Evolutionary conservation across 176 grass and related monocot species (phyloP).

Genomic region (Paspalum notatum): DNA sequence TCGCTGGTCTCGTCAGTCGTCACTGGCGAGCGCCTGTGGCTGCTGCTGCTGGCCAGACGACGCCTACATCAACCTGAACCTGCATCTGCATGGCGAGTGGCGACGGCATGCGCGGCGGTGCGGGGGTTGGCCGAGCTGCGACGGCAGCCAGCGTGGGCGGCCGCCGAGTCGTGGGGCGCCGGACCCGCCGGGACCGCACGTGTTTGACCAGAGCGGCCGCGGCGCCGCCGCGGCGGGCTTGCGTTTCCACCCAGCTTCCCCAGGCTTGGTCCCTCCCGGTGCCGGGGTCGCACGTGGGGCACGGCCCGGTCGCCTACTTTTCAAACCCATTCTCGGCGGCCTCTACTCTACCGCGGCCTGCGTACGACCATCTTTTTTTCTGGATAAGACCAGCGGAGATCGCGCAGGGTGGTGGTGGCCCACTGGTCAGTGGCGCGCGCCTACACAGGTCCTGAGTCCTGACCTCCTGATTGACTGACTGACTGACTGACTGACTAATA

Average conservation of each 20-base stretch:
- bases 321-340: neutral
- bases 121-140: neutral
- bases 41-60: too few species aligned
- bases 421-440: too few species aligned
- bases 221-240: slow-evolving; percentile 22
- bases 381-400: neutral
- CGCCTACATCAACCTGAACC: too few species aligned
- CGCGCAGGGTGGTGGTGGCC: neutral
- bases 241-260: slow-evolving; percentile 58
- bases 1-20: too few species aligned
- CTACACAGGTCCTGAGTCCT: too few species aligned
- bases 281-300: slow-evolving; percentile 27
- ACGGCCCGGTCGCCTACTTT: slow-evolving; percentile 10
- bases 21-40: too few species aligned
- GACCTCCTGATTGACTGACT: too few species aligned
- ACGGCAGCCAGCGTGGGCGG: neutral
- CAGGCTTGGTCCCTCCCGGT: too few species aligned
- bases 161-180: neutral
- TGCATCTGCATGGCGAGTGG: neutral
- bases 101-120: neutral
- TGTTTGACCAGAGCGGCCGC: neutral
- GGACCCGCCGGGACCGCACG: slow-evolving; percentile 30
- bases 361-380: too few species aligned
- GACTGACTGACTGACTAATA: too few species aligned
- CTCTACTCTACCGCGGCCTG: too few species aligned